Evolutionary conservation across 1,284 basidiomycete species (phyloP), one percentile per base, ranked within the genome.

Genomic region (Ceratobasidium sp.): DNA sequence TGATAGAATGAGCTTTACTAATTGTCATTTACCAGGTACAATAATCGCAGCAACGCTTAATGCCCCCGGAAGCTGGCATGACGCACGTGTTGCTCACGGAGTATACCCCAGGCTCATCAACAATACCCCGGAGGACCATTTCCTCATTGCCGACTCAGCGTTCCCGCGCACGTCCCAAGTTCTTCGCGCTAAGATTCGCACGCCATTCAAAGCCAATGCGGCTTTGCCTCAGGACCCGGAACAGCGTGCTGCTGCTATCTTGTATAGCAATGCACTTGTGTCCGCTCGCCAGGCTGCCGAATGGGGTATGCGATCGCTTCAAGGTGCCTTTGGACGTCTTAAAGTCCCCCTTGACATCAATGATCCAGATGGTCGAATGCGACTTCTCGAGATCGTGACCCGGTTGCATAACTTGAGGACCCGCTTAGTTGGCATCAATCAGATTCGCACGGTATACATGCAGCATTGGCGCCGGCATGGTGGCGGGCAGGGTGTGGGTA

Each of bases 51-150:
- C 78, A 10, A 78, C 80, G 6, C 54, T 86, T 42, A 89, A 88
- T 82, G 83, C 85, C 0, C 87, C 87, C 4, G 87, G 87, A 0
- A 88, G 88, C 74, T 89, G 88, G 88, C 87, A 89, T 81, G 85
- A 89, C 80, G 83, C 87, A 4, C 81, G 80, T 23, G 83, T 88
- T 70, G 85, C 87, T 1, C 80, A 80, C 0, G 83, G 82, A 0
- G 84, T 89, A 3, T 89, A 86, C 77, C 65, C 84, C 6, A 83
- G 84, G 40, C 81, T 88, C 0, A 79, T 71, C 0, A 81, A 66
- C 1, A 12, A 79, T 1, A 86, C 85, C 3, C 87, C 86, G 0
- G 81, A 83, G 0, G 86, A 85, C 0, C 88, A 81, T 78, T 88
- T 85, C 69, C 82, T 89, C 23, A 83, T 87, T 26, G 82, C 85